Base-by-base conservation (phyloP, 495 filamentous ascomycete genomes). In the Acidomyces sp. region DNA sequence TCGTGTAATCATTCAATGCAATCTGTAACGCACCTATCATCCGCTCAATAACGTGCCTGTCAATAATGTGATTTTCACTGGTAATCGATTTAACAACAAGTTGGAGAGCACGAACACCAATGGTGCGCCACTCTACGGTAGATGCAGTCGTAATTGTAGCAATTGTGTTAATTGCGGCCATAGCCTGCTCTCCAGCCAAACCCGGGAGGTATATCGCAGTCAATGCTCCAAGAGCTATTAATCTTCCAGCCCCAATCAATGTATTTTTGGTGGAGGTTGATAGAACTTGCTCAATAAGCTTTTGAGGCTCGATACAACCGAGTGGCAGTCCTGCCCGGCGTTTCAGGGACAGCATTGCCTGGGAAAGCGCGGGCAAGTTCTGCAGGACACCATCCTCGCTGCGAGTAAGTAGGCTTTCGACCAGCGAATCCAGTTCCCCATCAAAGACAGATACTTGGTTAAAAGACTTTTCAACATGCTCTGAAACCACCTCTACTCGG, bases 1-100 rank as follows among this genome's bases (percentile, higher is more conserved):
- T 82, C 0, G 82, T 86, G 49, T 96, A 95, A 54, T 99, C 87
- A 39, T 90, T 80, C 30, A 96, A 55, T 0, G 49, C 53, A 7
- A 35, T 39, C 24, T 53, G 52, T 22, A 60, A 40, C 6, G 55
- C 59, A 13, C 26, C 27, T 0, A 41, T 31, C 18, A 60, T 55
- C 3, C 45, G 34, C 13, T 51, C 22, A 24, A 37, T 42, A 12
- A 53, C 21, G 0, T 41, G 41, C 5, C 12, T 16, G 2, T 51
- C 48, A 17, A 41, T 15, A 1, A n/a, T 3, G 3, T 12, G 2
- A 7, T 11, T 15, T 23, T 2, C 32, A 24, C 4, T 29, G 4
- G 7, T 16, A 6, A 6, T 6, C 15, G 31, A 12, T 17, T 34
- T 23, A 2, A 50, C 20, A 18, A 32, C 30, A 24, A 45, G 42